Percentiles rank a stretch among this genome's conserved stretches.
Conservation (phyloP, 2,329 filamentous ascomycete genomes). For the Aureobasidium lini region DNA sequence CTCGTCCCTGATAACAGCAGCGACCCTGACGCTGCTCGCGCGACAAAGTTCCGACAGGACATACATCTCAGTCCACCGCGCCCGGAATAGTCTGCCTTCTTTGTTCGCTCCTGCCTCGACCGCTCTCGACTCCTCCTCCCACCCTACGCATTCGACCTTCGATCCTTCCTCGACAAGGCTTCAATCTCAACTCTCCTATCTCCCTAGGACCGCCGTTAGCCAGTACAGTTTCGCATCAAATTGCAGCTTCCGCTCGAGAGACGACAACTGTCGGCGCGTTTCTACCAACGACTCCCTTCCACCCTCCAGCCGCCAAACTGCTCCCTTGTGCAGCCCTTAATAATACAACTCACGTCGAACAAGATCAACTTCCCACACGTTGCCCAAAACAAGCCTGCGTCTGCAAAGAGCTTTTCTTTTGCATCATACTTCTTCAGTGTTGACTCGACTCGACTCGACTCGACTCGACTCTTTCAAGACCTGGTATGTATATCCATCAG, state of each 20-base stretch:
- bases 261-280: constrained; percentile 4
- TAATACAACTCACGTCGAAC: not conserved
- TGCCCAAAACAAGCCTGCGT: not conserved
- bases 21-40: constrained; percentile 4
- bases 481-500: not conserved
- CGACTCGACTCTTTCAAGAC: not conserved
- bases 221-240: constrained; percentile 11
- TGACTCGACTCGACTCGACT: not conserved
- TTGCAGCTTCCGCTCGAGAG: not conserved
- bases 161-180: not conserved
- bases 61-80: not conserved
- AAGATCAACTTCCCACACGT: not conserved
- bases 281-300: not conserved
- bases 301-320: not conserved
- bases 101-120: not conserved
- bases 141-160: not conserved
- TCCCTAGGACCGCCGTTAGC: not conserved
- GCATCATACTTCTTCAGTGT: not conserved
- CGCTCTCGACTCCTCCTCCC: not conserved
- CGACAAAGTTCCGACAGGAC: not conserved
- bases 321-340: not conserved
- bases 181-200: not conserved
- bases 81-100: constrained; percentile 6
- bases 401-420: not conserved
- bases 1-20: not conserved